These are phyloP conservation scores for Citeromyces hawaiiensis DNA, from an alignment of 1,139 yeast genomes.

Conservation along the genomic window DNA sequence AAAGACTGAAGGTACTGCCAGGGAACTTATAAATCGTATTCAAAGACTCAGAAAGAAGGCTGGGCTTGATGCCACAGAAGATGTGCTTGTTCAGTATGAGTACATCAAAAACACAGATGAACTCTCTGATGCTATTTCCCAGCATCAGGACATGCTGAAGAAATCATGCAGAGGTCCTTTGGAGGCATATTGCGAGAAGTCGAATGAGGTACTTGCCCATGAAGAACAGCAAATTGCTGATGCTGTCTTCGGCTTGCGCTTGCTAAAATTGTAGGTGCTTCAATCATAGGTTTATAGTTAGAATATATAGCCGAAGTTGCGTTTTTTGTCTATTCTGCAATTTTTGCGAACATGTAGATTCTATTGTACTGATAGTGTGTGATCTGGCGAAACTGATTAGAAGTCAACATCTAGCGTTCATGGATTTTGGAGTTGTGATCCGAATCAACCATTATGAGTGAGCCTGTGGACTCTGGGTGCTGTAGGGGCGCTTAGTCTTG, in stretches of 20 bases:
- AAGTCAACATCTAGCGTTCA: too few species aligned
- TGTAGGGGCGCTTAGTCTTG: too few species aligned
- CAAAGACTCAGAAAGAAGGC: slow-evolving; percentile 97
- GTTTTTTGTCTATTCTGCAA: too few species aligned
- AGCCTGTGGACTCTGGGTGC: too few species aligned
- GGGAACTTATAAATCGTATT: slow-evolving; percentile 93
- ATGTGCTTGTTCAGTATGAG: slow-evolving; percentile 74
- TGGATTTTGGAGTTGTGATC: too few species aligned
- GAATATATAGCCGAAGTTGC: too few species aligned
- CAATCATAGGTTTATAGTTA: neutral
- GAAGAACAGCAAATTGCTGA: slow-evolving; percentile 89
- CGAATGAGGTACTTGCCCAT: slow-evolving; percentile 51
- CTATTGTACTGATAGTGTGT: too few species aligned
- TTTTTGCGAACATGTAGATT: too few species aligned
- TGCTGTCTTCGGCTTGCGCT: slow-evolving; percentile 67
- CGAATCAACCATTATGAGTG: too few species aligned
- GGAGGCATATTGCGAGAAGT: slow-evolving; percentile 24
- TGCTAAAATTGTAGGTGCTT: slow-evolving; percentile 41
- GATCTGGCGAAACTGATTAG: too few species aligned
- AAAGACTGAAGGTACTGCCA: slow-evolving; percentile 87
- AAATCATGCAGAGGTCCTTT: slow-evolving; percentile 67
- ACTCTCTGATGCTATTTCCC: slow-evolving; percentile 47
- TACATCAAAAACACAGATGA: slow-evolving; percentile 55
- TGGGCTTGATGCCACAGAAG: slow-evolving; percentile 91
- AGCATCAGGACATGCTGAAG: slow-evolving; percentile 54